Conservation (phyloP, 1,284 basidiomycete species). For the Trametes pubescens region DNA sequence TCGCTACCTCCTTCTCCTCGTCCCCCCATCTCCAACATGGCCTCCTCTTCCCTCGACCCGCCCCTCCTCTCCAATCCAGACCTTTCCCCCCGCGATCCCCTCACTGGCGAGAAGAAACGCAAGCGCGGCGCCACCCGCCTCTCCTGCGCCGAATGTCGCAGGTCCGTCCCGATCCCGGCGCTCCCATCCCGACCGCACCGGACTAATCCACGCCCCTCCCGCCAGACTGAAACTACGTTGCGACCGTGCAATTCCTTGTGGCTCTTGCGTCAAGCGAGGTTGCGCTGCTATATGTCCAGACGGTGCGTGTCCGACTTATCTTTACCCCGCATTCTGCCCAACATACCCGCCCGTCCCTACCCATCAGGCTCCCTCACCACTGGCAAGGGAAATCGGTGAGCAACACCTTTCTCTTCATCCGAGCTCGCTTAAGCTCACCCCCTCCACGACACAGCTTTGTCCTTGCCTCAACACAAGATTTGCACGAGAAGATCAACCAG, state of each 20-base stretch:
- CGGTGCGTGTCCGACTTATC: slow-evolving; percentile 44
- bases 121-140: slow-evolving; percentile 79
- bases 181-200: slow-evolving; percentile 13
- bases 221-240: slow-evolving; percentile 76
- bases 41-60: slow-evolving; percentile 35
- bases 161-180: slow-evolving; percentile 47
- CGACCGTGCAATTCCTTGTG: slow-evolving; percentile 73
- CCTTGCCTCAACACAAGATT: slow-evolving; percentile 80
- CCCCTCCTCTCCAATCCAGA: slow-evolving; percentile 45
- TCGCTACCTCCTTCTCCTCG: slow-evolving; percentile 12
- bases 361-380: slow-evolving; percentile 73
- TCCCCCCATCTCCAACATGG: slow-evolving; percentile 28
- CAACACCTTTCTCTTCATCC: slow-evolving; percentile 15
- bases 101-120: slow-evolving; percentile 65
- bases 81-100: slow-evolving; percentile 36
- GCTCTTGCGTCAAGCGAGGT: slow-evolving; percentile 73
- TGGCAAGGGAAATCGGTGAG: slow-evolving; percentile 80
- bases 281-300: slow-evolving; percentile 76
- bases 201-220: slow-evolving; percentile 7
- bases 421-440: slow-evolving; percentile 21
- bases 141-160: slow-evolving; percentile 79
- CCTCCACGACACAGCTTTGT: slow-evolving; percentile 63
- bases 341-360: slow-evolving; percentile 7
- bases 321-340: slow-evolving; percentile 10
- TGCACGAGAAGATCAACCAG: slow-evolving; percentile 83